Conservation (phyloP, 495 filamentous ascomycete species). For the Neurospora sp. region DNA sequence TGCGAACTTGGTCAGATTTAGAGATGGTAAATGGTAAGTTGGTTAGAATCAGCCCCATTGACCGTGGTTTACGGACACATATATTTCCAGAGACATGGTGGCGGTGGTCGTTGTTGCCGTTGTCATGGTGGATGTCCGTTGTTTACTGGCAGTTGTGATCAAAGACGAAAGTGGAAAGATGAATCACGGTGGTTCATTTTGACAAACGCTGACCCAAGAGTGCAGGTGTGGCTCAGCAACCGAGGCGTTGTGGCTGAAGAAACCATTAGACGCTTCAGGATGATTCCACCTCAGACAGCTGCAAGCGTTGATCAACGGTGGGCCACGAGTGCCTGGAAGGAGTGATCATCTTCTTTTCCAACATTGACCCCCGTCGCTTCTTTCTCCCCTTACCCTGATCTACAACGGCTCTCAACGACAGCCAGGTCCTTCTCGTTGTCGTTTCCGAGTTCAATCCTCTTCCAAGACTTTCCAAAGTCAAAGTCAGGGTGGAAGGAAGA, state of each 20-base stretch:
- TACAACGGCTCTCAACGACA: background rate
- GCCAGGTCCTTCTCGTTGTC: background rate
- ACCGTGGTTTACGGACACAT: too few relatives aligned
- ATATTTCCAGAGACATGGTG: too few relatives aligned
- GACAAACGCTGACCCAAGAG: too few relatives aligned
- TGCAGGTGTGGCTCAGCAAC: too few relatives aligned
- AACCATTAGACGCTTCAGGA: too few relatives aligned
- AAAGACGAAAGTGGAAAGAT: too few relatives aligned
- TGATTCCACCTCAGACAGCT: too few relatives aligned
- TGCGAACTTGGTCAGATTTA: background rate
- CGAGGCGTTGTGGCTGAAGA: too few relatives aligned
- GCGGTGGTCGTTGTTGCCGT: too few relatives aligned
- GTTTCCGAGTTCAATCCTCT: background rate
- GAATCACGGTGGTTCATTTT: too few relatives aligned
- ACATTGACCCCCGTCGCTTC: background rate
- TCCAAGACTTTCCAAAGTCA: background rate
- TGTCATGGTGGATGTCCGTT: too few relatives aligned
- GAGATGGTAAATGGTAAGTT: background rate
- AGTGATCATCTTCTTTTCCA: background rate
- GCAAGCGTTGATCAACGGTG: background rate
- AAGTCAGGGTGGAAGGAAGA: background rate
- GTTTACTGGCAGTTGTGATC: too few relatives aligned
- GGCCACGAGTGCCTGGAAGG: background rate
- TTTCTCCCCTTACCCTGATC: background rate
- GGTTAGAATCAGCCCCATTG: background rate